Percentiles rank a stretch among this genome's conserved stretches.
These are phyloP conservation scores for Geranomyces michiganensis DNA, from an alignment of 192 early-diverging fungal genomes.

Conservation along the genomic window DNA sequence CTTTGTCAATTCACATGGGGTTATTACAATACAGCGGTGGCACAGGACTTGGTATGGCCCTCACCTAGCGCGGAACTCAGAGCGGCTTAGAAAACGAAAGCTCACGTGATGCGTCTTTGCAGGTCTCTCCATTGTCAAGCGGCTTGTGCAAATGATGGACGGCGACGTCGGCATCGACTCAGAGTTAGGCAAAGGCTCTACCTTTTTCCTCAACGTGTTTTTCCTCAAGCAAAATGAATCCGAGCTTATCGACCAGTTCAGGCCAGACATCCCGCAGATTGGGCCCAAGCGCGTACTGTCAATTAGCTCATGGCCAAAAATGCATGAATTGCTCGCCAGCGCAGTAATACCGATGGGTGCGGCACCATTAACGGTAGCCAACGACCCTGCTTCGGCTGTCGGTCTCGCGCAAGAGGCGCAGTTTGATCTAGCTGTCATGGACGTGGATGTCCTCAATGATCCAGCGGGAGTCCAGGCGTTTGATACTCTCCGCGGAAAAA, in stretches of 20 bases:
- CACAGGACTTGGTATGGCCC: constrained; percentile 1
- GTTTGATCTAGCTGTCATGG: constrained; percentile 9
- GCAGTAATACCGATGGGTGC: constrained; percentile 14
- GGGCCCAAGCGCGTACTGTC: constrained; percentile 17
- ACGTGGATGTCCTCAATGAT: constrained; percentile 3
- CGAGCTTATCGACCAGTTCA: not conserved
- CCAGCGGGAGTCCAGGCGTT: constrained; percentile 10
- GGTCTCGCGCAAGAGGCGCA: not conserved
- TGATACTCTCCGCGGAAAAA: not conserved
- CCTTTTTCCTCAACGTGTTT: constrained; percentile 57
- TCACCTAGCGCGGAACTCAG: too few species aligned
- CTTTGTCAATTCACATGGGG: too few species aligned
- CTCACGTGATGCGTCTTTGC: constrained; percentile 26
- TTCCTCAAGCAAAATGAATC: not conserved
- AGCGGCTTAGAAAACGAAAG: not conserved
- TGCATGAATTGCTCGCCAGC: constrained; percentile 16
- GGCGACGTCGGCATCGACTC: constrained; percentile 81
- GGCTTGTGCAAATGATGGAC: constrained; percentile 74
- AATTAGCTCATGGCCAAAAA: constrained; percentile 22
- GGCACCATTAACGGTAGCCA: not conserved
- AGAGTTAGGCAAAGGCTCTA: constrained; percentile 70
- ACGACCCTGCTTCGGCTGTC: not conserved
- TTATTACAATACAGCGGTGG: not conserved
- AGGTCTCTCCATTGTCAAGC: constrained; percentile 79
- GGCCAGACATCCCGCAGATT: not conserved